A percentile compares a stretch with the other conserved stretches of the same genome.
Evolutionary conservation across 345 rosid genomes (phyloP).

Genomic region (Syzygium jambos): DNA sequence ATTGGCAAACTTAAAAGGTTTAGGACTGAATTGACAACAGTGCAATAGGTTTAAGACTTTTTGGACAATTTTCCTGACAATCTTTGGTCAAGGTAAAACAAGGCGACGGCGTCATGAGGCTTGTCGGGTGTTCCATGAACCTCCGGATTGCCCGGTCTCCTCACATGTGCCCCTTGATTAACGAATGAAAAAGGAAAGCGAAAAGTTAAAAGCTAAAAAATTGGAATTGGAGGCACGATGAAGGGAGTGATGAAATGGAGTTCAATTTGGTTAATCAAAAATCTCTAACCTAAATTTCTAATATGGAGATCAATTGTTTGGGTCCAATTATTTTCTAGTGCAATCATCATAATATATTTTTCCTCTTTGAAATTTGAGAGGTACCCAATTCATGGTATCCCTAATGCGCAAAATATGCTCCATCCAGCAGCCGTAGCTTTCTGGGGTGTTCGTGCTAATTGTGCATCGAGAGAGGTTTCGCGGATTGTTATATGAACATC

Average conservation of each 20-base stretch:
- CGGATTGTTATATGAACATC: too few species aligned
- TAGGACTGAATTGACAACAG: too few species aligned
- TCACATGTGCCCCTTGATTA: neutral
- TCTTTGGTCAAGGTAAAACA: neutral
- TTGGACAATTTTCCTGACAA: neutral
- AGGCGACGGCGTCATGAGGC: neutral
- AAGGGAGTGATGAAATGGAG: neutral
- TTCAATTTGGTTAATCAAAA: neutral
- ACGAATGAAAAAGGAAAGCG: neutral
- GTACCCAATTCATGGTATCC: neutral
- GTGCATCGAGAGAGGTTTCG: too few species aligned
- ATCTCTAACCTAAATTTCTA: neutral
- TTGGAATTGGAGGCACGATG: neutral
- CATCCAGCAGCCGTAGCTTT: neutral
- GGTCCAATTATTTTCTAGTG: neutral
- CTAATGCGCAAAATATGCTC: neutral
- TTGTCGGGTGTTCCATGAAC: neutral
- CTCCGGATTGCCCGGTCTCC: rapidly evolving
- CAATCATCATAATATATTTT: neutral
- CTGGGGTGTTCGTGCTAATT: neutral
- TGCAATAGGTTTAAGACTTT: too few species aligned
- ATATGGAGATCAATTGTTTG: neutral
- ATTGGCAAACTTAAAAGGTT: too few species aligned
- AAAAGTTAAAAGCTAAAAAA: neutral
- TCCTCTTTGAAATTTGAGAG: neutral